Evolutionary conservation across 108 stramenopile species (phyloP), one percentile per base, ranked within the genome.

Genomic region (Schizochytrium sp.): DNA sequence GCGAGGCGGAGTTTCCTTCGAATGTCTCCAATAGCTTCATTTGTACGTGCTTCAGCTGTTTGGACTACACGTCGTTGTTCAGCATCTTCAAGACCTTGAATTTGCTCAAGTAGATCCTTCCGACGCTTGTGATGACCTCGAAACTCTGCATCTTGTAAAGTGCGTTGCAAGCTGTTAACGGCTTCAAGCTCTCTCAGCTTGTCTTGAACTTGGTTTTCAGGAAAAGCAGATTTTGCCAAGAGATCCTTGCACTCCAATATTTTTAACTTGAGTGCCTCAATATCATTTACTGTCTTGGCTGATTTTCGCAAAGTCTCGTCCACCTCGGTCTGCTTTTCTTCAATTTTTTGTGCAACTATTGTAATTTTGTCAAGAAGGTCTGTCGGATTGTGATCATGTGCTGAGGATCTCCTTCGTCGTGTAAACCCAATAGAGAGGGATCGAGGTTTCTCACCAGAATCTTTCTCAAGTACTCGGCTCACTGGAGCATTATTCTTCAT

Each of bases 111-210:
- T 7, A 15, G 42, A 38, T 69, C 64, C 28, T 69, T 44, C 42
- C 64, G 28, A 38, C 64, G 12, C 28, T 69, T 69, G 10, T 69
- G 19, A 15, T 44, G 64, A 8, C 42, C 44, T 8, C 44, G 64
- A 44, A 69, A 69, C 64, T 69, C 64, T 69, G 64, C 64, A 15
- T 69, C 64, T 15, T 69, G 64, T 38, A 69, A 44, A 7, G 64
- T 44, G 12, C 64, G 64, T 3, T 69, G 64, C 64, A 69, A 15
- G 42, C 7, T 12, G 28, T 69, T 38, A 7, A 15, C 64, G 1
- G 64, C 64, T 2, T 1, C 64, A 7, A 69, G 64, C 64, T 69
- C 64, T 38, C 19, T 44, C 8, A 69, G 64, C 64, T 15, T 7
- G 7, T 38, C 44, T 44, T 44, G 64, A 10, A 69, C 40, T 38